Evolutionary conservation across 148 eudicot genomes (phyloP), one percentile per base, ranked within the genome.

Genomic region (Camellia lanceoleosa): DNA sequence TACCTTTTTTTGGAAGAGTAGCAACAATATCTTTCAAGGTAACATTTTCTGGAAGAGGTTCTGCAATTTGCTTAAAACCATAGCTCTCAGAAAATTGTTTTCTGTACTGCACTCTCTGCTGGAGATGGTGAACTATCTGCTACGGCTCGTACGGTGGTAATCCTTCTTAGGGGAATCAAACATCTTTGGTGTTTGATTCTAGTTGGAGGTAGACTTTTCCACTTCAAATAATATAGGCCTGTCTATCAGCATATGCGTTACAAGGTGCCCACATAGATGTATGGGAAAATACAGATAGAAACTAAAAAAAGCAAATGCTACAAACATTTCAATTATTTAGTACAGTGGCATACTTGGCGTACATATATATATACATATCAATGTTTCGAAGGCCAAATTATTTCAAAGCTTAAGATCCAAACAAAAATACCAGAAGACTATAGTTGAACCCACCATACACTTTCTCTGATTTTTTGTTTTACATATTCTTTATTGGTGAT

Each of bases 11-110:
- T 23, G 98, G 98, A 68, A 95, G 90, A 18, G 94, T 86, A 19
- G 85, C 87, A 70, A 92, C 64, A 54, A 95, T 86, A 83, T 93
- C 91, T 81, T 89, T 90, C 84, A 95, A 66, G 7, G 94, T 95
- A 58, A 95, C 85, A 81, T 87, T 86, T 10, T 89, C 97, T n/a
- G 97, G 94, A 67, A 95, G 94, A 47, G 93, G 92, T 82, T 92
- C 94, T 42, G 91, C 97, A 71, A 93, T 95, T 86, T 95, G 90
- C 81, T 89, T 88, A 78, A 95, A 95, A 58, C 97, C 98, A 83
- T 92, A 95, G 69, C 79, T 89, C 76, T 93, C 89, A 62, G 87
- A 87, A 64, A 95, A 73, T 64, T 89, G 87, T 79, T 89, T 87
- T 54, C 97, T 89, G 69, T 88, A 63, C 44, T 89, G 85, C 89